Evolutionary conservation across 2,329 filamentous ascomycete species (phyloP).

Genomic region (Curvularia verruculosa): DNA sequence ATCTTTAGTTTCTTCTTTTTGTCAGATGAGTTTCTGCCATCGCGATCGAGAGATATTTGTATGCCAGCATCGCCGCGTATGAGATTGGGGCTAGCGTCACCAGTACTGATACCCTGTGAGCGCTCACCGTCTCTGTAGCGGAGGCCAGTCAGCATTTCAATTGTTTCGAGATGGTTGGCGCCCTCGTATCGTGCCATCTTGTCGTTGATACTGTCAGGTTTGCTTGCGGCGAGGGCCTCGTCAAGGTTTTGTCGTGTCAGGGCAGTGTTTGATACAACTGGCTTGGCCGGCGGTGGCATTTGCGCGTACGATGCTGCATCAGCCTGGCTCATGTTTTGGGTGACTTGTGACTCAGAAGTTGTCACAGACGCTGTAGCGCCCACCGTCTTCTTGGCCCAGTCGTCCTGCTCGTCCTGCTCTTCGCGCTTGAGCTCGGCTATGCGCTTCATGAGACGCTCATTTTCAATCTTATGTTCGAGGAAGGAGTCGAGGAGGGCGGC

Average conservation of each 20-base stretch:
- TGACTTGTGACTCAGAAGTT: conserved; percentile 49
- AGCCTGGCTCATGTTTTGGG: conserved; percentile 45
- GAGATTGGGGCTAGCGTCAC: conserved; percentile 77
- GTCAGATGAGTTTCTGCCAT: conserved; percentile 70
- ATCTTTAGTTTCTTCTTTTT: conserved; percentile 86
- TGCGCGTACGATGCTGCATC: conserved; percentile 54
- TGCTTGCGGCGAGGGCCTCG: conserved; percentile 68
- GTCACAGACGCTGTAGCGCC: conserved; percentile 47
- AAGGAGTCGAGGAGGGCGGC: conserved; percentile 87
- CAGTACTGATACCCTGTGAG: conserved; percentile 85
- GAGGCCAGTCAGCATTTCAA: conserved; percentile 90
- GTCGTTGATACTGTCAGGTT: conserved; percentile 77
- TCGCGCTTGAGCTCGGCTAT: conserved; percentile 86
- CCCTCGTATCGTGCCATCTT: conserved; percentile 85
- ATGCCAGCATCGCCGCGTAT: conserved; percentile 88
- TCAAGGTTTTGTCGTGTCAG: conserved; percentile 83
- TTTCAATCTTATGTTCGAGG: conserved; percentile 95
- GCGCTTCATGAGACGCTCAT: conserved; percentile 81
- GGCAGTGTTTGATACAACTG: conserved; percentile 66
- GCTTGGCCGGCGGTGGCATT: conserved; percentile 72
- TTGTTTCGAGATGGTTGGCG: conserved; percentile 76
- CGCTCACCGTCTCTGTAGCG: conserved; percentile 88
- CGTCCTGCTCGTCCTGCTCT: conserved; percentile 79
- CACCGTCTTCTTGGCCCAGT: conserved; percentile 66
- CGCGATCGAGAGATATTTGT: conserved; percentile 79